Percentiles rank a stretch among this genome's conserved stretches.
These are phyloP conservation scores for Plasmopara halstedii DNA, from an alignment of 352 stramenopile genomes.

Conservation along the genomic window DNA sequence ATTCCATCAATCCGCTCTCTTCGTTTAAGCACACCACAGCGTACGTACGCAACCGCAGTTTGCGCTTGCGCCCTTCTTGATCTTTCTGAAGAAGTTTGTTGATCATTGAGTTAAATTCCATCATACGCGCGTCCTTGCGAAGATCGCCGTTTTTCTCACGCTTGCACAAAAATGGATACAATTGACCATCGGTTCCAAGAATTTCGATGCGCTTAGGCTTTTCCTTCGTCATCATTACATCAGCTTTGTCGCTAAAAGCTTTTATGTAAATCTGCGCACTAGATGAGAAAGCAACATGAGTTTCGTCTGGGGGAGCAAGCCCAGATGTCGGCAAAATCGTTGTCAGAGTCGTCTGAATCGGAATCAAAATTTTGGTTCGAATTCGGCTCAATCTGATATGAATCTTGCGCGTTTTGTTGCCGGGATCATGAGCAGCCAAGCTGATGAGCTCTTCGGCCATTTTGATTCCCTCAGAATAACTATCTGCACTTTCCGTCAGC, in stretches of 20 bases:
- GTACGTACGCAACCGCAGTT: slow-evolving; percentile 96
- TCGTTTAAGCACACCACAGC: slow-evolving; percentile 98
- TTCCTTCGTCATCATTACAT: slow-evolving; percentile 98
- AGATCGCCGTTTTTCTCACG: slow-evolving; percentile 98
- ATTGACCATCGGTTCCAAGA: slow-evolving; percentile 56
- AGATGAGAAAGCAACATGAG: slow-evolving; percentile 51
- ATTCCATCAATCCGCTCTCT: slow-evolving; percentile 99
- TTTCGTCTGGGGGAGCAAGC: slow-evolving; percentile 41
- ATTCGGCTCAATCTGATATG: slow-evolving; percentile 65
- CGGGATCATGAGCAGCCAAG: slow-evolving; percentile 86
- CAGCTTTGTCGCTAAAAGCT: slow-evolving; percentile 84
- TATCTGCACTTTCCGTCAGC: slow-evolving; percentile 59
- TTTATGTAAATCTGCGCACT: slow-evolving; percentile 82
- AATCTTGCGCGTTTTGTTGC: slow-evolving; percentile 66
- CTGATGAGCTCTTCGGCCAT: slow-evolving; percentile 93
- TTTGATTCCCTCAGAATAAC: slow-evolving; percentile 81
- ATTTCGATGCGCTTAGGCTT: slow-evolving; percentile 97
- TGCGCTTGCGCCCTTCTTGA: slow-evolving; percentile 81
- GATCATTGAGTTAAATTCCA: slow-evolving; percentile 99
- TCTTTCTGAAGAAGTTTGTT: slow-evolving; percentile 97
- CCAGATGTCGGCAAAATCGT: slow-evolving; percentile 64
- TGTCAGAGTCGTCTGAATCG: slow-evolving; percentile 69
- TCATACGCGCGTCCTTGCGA: slow-evolving; percentile 98
- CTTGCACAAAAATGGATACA: slow-evolving; percentile 92
- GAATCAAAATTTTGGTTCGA: slow-evolving; percentile 67